Evolutionary conservation across 345 rosid species (phyloP).

Genomic region (Psidium friedrichsthalianum): DNA sequence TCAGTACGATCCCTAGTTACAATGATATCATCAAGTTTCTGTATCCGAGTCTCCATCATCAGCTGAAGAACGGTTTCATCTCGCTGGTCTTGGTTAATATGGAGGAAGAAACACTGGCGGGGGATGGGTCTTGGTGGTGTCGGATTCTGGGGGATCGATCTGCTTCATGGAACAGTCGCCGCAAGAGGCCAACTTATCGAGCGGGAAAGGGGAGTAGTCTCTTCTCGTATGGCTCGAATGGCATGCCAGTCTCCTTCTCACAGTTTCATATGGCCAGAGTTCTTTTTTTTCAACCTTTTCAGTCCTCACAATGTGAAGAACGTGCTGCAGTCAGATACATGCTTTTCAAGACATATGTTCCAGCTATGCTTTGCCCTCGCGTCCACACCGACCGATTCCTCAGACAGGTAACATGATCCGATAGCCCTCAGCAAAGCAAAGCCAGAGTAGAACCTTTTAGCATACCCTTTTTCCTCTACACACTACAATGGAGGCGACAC

Average conservation of each 20-base stretch:
- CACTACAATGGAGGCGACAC: neutral
- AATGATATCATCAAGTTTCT: conserved; percentile 4
- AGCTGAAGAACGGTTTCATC: neutral
- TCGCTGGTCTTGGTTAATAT: neutral
- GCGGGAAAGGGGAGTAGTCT: conserved; percentile 3
- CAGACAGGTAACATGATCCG: neutral
- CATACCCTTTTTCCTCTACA: neutral
- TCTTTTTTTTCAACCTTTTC: neutral
- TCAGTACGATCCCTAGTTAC: neutral
- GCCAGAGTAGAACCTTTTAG: neutral
- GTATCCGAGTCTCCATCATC: conserved; percentile 17
- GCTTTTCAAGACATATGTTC: neutral
- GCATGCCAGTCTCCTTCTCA: neutral
- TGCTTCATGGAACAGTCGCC: neutral
- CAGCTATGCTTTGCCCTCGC: neutral
- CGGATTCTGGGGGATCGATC: conserved; percentile 6
- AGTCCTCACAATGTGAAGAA: neutral
- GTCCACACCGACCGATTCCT: neutral
- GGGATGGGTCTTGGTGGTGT: conserved; percentile 43
- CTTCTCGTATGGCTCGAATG: neutral
- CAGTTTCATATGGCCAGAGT: neutral
- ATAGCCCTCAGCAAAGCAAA: neutral
- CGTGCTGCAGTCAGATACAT: neutral
- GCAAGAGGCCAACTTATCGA: conserved; percentile 4
- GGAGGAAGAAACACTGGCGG: conserved; percentile 33